Base-by-base conservation (phyloP, 345 rosid species). In the Dipteronia sinensis region DNA sequence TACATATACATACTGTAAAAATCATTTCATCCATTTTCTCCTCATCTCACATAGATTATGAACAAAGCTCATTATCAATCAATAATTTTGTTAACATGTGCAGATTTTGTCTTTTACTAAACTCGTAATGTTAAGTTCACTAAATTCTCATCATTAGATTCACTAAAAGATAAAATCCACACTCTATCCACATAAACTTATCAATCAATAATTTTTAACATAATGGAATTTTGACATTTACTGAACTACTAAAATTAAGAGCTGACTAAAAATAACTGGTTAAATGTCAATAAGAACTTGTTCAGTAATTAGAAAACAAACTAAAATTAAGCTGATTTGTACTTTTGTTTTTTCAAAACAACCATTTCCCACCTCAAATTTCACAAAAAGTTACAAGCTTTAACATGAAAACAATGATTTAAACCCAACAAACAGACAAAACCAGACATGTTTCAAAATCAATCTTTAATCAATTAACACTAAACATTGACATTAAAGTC, bases 21-120 rank as follows among this genome's bases (percentile, higher is more conserved):
- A 46, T 19, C 64, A 59, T 40, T 53, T 44, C 47, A 69, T 6
- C 56, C 71, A 68, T 63, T 78, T 27, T 16, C 38, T 34, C 38
- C 6, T 23, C 22, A 40, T 12, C 73, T 7, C 17, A n/a, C 31
- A 55, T 23, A 17, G 15, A 61, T 44, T 44, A 13, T 8, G 10
- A 40, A 58, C 42, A 40, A 34, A 58, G 76, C 55, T 49, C 55
- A 49, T 49, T 34, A 34, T 34, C 38, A 34, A 34, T 34, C 38
- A 34, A 34, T 34, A 34, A 34, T 34, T 34, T 34, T 34, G 38
- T 34, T 4, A 34, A 34, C 6, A 34, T 34, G 38, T 34, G 38
- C 38, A 0, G 4, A 34, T 34, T 34, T 34, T 34, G 38, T 34
- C 38, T 34, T 34, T 34, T 34, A 34, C 6, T 34, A 34, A 34